Evolutionary conservation across 306 rosid genomes (phyloP).

Genomic region (Corylus avellana): DNA sequence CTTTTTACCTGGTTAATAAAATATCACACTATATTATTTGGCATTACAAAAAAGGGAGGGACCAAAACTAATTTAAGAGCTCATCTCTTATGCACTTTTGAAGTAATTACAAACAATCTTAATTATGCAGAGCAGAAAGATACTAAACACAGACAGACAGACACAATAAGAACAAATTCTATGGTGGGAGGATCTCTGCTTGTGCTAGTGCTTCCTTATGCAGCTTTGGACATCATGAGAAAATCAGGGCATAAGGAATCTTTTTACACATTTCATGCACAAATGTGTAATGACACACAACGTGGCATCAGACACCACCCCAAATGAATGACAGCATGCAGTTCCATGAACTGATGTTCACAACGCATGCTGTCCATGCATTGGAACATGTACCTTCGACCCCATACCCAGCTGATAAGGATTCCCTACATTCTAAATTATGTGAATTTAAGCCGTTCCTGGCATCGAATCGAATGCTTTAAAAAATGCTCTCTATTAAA

Average conservation of each 20-base stretch:
- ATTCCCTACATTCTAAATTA: too few species aligned
- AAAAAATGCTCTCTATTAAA: too few species aligned
- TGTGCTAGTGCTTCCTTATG: background rate
- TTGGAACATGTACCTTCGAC: background rate
- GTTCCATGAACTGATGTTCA: background rate
- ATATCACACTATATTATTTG: too few species aligned
- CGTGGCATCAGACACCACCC: background rate
- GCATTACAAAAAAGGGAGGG: too few species aligned
- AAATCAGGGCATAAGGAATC: background rate
- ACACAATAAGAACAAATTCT: background rate
- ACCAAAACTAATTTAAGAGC: too few species aligned
- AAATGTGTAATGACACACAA: background rate
- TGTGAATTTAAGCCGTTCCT: too few species aligned
- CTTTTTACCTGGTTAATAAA: background rate
- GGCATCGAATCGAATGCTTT: too few species aligned
- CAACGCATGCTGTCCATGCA: background rate
- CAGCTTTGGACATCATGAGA: background rate
- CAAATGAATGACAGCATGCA: background rate
- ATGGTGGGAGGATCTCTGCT: background rate
- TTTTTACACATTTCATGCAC: background rate
- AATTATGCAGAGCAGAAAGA: too few species aligned
- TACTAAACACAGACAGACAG: background rate
- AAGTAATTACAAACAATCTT: too few species aligned
- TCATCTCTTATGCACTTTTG: too few species aligned
- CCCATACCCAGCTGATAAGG: background rate